phyloP scores from a whole-genome alignment of 805 yeast species.

The Teunomyces gatunensis region DNA sequence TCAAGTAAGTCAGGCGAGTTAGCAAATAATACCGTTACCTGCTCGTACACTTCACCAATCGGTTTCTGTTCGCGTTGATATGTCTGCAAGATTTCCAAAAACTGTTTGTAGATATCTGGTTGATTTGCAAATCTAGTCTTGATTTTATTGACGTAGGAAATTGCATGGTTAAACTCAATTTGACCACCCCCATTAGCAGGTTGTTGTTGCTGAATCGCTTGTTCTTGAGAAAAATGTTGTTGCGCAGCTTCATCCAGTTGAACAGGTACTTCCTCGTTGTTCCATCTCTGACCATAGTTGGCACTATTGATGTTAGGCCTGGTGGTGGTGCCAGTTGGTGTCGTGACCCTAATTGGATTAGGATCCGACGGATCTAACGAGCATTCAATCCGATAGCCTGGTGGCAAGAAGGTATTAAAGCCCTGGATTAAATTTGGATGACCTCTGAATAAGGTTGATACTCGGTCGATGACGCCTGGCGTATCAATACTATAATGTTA shows the following conservation, averaged over 20 bases:
- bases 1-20: slow-evolving; percentile 93
- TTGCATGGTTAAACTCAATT: slow-evolving; percentile 96
- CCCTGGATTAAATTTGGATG: slow-evolving; percentile 95
- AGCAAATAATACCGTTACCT: slow-evolving; percentile 82
- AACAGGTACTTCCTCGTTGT: slow-evolving; percentile 17
- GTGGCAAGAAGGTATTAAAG: slow-evolving; percentile 94
- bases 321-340: slow-evolving; percentile 88
- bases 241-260: slow-evolving; percentile 14
- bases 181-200: slow-evolving; percentile 56
- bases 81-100: slow-evolving; percentile 91
- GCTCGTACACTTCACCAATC: slow-evolving; percentile 91
- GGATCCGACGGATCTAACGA: slow-evolving; percentile 86
- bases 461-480: slow-evolving; percentile 97
- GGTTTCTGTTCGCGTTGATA: slow-evolving; percentile 96
- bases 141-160: slow-evolving; percentile 92
- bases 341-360: slow-evolving; percentile 88
- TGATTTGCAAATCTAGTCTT: slow-evolving; percentile 90
- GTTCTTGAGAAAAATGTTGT: slow-evolving; percentile 16
- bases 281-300: slow-evolving; percentile 23
- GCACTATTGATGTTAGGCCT: slow-evolving; percentile 50
- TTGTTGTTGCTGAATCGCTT: slow-evolving; percentile 15
- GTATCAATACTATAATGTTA: slow-evolving; percentile 67
- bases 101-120: slow-evolving; percentile 94
- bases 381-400: slow-evolving; percentile 93
- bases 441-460: slow-evolving; percentile 84